Conservation (phyloP, 2,329 filamentous ascomycete species). For the Arthrobotrys pseudoclavata region DNA sequence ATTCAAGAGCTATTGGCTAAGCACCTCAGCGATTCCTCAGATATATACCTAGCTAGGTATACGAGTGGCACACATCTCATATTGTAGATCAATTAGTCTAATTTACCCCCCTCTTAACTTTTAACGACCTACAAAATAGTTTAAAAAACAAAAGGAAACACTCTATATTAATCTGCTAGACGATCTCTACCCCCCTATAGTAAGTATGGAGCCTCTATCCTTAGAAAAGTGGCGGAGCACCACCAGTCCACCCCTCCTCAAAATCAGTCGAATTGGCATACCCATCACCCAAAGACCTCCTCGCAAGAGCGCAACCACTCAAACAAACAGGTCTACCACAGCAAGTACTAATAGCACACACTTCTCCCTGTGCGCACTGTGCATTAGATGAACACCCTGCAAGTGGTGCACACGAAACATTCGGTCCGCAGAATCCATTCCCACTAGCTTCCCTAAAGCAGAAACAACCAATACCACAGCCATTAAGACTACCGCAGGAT, state of each 20-base stretch:
- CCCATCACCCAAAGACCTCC: constrained; percentile 16
- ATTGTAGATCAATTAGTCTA: no score
- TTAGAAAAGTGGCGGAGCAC: not conserved
- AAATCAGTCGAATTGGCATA: constrained; percentile 10
- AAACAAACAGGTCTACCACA: constrained; percentile 12
- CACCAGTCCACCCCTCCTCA: constrained; percentile 18
- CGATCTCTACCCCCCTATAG: no score
- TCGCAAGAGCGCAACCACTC: constrained; percentile 9
- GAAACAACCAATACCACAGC: constrained; percentile 14
- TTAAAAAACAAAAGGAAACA: no score
- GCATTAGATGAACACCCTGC: constrained; percentile 7
- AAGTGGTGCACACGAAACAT: constrained; percentile 16
- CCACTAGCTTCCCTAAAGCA: constrained; percentile 7
- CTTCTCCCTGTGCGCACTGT: constrained; percentile 14
- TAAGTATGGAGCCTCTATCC: not conserved
- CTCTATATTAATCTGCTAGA: no score
- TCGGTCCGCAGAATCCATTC: constrained; percentile 21
- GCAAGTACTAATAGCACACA: constrained; percentile 27
- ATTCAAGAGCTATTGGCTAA: no score
- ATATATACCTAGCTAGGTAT: no score
- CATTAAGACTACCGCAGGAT: constrained; percentile 15
- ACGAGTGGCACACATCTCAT: no score
- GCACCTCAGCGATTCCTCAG: no score
- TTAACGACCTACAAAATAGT: no score
- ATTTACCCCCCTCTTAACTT: no score